A percentile compares a stretch with the other conserved stretches of the same genome.
Evolutionary conservation across 2,329 filamentous ascomycete genomes (phyloP).

Genomic region (Cladosporium sp.): DNA sequence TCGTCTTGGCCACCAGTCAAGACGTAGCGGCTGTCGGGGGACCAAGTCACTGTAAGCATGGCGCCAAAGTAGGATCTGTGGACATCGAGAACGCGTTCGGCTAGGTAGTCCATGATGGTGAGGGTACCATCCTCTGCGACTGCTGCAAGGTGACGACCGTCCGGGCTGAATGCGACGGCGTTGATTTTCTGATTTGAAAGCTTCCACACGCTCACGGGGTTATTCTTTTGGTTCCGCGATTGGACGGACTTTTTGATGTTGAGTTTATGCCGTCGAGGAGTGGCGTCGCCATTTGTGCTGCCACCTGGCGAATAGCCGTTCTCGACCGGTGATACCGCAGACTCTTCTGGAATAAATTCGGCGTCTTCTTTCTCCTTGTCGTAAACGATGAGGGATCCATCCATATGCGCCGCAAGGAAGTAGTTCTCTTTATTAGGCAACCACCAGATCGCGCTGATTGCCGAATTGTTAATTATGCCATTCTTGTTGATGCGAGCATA

Average conservation of each 20-base stretch:
- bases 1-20: slow-evolving; percentile 96
- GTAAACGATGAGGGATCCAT: slow-evolving; percentile 88
- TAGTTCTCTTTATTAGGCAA: slow-evolving; percentile 90
- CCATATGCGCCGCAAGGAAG: slow-evolving; percentile 88
- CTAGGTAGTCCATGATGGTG: slow-evolving; percentile 85
- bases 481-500: slow-evolving; percentile 98
- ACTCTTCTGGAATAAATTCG: slow-evolving; percentile 67
- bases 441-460: slow-evolving; percentile 87
- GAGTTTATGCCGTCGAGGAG: slow-evolving; percentile 47
- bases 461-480: slow-evolving; percentile 81
- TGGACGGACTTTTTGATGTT: slow-evolving; percentile 87
- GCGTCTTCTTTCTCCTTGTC: slow-evolving; percentile 96
- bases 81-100: slow-evolving; percentile 82
- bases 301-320: slow-evolving; percentile 34
- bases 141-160: slow-evolving; percentile 81
- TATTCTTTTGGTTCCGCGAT: slow-evolving; percentile 89
- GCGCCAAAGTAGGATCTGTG: slow-evolving; percentile 93
- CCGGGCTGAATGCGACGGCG: slow-evolving; percentile 87
- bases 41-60: slow-evolving; percentile 93
- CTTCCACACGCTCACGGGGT: slow-evolving; percentile 91
- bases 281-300: slow-evolving; percentile 29
- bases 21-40: slow-evolving; percentile 93
- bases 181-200: slow-evolving; percentile 88
- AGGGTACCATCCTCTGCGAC: slow-evolving; percentile 90
- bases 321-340: slow-evolving; percentile 25